Conservation (phyloP, 2,329 filamentous ascomycete genomes). For the Ascochyta koolunga region DNA sequence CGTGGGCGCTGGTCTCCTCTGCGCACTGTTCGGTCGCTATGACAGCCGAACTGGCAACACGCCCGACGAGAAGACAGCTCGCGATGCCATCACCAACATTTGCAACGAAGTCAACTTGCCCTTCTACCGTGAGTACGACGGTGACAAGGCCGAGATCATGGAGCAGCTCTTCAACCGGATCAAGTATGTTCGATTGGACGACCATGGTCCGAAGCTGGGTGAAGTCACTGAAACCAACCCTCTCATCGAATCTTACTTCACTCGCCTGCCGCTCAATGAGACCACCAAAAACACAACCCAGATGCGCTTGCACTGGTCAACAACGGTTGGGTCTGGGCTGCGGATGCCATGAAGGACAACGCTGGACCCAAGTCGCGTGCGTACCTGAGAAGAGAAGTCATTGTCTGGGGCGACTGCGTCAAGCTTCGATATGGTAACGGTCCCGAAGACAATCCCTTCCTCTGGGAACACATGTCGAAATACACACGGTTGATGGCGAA, state of each 20-base stretch:
- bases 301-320: conserved; percentile 85
- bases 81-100: conserved; percentile 63
- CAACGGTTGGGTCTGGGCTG: conserved; percentile 99
- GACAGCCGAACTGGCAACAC: conserved; percentile 57
- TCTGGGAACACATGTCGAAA: conserved; percentile 95
- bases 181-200: conserved; percentile 93
- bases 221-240: conserved; percentile 78
- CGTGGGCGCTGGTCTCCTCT: conserved; percentile 71
- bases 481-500: conserved; percentile 93
- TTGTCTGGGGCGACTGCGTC: conserved; percentile 98
- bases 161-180: conserved; percentile 92
- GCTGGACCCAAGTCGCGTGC: conserved; percentile 86
- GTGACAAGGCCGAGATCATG: conserved; percentile 79
- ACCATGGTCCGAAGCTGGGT: conserved; percentile 85
- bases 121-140: conserved; percentile 91
- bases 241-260: conserved; percentile 94
- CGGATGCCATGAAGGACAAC: conserved; percentile 91
- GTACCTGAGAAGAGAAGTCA: conserved; percentile 95
- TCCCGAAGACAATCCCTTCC: conserved; percentile 84
- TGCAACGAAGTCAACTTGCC: conserved; percentile 85
- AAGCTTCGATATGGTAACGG: conserved; percentile 88
- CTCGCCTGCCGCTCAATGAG: conserved; percentile 79
- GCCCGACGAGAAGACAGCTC: conserved; percentile 60
- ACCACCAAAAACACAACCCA: conserved; percentile 75
- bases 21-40: conserved; percentile 71